Percentiles rank a stretch among this genome's conserved stretches.
These are phyloP conservation scores for Aspergillus taichungensis DNA, from an alignment of 495 filamentous ascomycete species.

Conservation along the genomic window DNA sequence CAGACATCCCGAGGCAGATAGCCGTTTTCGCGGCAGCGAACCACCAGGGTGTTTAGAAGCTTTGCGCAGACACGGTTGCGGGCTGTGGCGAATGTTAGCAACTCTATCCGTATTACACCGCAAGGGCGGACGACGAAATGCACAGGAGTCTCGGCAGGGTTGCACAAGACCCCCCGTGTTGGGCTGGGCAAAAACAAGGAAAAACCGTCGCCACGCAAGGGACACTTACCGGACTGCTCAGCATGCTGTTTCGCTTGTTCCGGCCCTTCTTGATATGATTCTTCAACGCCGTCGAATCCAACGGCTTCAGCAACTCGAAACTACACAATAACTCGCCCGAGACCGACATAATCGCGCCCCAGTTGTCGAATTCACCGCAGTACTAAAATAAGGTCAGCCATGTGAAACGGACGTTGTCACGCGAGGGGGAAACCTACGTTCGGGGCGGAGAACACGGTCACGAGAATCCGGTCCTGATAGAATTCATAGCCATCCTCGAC, in stretches of 20 bases:
- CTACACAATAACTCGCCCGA: slow-evolving; percentile 88
- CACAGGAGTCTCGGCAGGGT: slow-evolving; percentile 21
- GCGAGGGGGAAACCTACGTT: slow-evolving; percentile 57
- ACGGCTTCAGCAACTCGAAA: slow-evolving; percentile 92
- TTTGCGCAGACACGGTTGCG: slow-evolving; percentile 40
- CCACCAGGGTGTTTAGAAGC: slow-evolving; percentile 25
- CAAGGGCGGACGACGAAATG: slow-evolving; percentile 7
- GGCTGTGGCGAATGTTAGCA: slow-evolving; percentile 27
- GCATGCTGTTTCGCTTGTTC: slow-evolving; percentile 81
- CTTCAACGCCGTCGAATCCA: slow-evolving; percentile 95
- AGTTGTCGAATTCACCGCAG: slow-evolving; percentile 98
- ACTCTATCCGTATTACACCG: slow-evolving; percentile 3
- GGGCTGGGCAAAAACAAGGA: slow-evolving; percentile 18
- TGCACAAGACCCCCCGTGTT: slow-evolving; percentile 12
- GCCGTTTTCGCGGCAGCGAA: slow-evolving; percentile 15
- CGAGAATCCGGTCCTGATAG: slow-evolving; percentile 89
- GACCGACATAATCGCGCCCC: slow-evolving; percentile 98
- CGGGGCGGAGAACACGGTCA: slow-evolving; percentile 95
- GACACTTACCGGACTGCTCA: slow-evolving; percentile 80
- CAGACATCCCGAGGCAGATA: slow-evolving; percentile 15
- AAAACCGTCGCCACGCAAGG: slow-evolving; percentile 7
- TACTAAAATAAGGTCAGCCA: slow-evolving; percentile 51
- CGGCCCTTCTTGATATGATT: slow-evolving; percentile 98
- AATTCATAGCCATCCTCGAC: slow-evolving; percentile 99
- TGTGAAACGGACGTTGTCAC: too few relatives aligned